Base-by-base conservation (phyloP, 2,329 filamentous ascomycete species). In the Hypoxylon sp. region DNA sequence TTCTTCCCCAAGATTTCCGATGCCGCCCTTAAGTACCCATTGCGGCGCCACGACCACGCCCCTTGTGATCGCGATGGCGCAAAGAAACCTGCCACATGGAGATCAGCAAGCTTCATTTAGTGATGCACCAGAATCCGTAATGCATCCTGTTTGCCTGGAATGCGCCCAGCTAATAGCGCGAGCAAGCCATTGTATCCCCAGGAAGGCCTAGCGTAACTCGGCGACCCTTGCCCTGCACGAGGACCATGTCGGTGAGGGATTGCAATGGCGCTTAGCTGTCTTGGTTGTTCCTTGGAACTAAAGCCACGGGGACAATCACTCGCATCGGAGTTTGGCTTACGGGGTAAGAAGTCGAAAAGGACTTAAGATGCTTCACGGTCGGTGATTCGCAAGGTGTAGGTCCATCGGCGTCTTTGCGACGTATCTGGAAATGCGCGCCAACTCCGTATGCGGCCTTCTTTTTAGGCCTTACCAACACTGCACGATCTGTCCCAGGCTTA, bases 211-310 rank as follows among this genome's bases (percentile, higher is more conserved):
- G 55, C 24, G 51, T 29, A 35, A 11, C 32, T 32, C 17, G 19
- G 27, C 6, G 8, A 35, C 35, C 51, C 51, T 47, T 46, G 62
- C 24, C 29, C 19, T 60, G 32, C 44, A 60, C 55, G 32, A 32
- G 50, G 27, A 46, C 51, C 55, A 51, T 55, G 55, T 55, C 55
- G 35, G 24, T 32, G 32, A 44, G 24, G 55, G 56, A 65, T 65
- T 13, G 50, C 31, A n/a, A 50, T 44, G 37, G 56, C 50, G 48
- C 61, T 64, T 47, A 37, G 54, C 24, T 13, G 21, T 39, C 51
- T 32, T 8, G 32, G 50, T 17, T 24, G 17, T 29, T 44, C 39
- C 39, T 37, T 47, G 17, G 31, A 50, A 27, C 47, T 3, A 31
- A 27, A 39, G 27, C 19, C 29, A 24, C 10, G 6, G 17, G 24